Base-by-base conservation (phyloP, 2,329 filamentous ascomycete species). In the Aotearoamyces nothofagi region DNA sequence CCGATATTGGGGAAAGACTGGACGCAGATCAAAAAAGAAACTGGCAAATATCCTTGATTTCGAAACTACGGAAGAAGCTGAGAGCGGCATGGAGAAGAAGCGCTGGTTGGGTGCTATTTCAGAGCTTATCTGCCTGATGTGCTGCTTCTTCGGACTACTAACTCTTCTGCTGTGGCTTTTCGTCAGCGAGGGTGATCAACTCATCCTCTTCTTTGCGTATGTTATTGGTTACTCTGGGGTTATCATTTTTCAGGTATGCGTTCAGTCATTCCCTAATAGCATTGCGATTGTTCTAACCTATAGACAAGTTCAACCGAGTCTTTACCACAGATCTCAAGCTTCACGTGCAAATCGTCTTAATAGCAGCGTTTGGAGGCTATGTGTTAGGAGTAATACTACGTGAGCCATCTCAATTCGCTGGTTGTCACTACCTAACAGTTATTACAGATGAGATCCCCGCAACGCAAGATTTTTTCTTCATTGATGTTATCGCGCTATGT, bases 231-330 rank as follows among this genome's bases (percentile, higher is more conserved):
- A 56, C 37, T 47, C 49, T 1, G 41, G 46, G 8, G 51, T 54
- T 28, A 45, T 56, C 27, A 17, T 55, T 12, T 54, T 55, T 36
- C 52, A 56, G n/a, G n/a, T n/a, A n/a, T n/a, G n/a, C n/a, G n/a
- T n/a, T n/a, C n/a, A 31, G 36, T 34, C 26, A 12, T 23, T 9
- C 2, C 12, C 13, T 9, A 20, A 4, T 3, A 16, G n/a, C 3
- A 8, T 16, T 8, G 2, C 11, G n/a, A 9, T 12, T 10, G 10
- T 22, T n/a, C 6, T 33, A 39, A n/a, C n/a, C n/a, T n/a, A n/a
- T n/a, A n/a, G n/a, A n/a, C n/a, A n/a, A n/a, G 43, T 54, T 54
- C 43, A 56, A 56, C 35, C 46, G 53, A 5, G 53, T 53, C 33
- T 56, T 56, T 39, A 54, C 53, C 9, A 53, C 43, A 2, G 48